Evolutionary conservation across 805 yeast species (phyloP), one percentile per base, ranked within the genome.

Genomic region (Candida railenensis): DNA sequence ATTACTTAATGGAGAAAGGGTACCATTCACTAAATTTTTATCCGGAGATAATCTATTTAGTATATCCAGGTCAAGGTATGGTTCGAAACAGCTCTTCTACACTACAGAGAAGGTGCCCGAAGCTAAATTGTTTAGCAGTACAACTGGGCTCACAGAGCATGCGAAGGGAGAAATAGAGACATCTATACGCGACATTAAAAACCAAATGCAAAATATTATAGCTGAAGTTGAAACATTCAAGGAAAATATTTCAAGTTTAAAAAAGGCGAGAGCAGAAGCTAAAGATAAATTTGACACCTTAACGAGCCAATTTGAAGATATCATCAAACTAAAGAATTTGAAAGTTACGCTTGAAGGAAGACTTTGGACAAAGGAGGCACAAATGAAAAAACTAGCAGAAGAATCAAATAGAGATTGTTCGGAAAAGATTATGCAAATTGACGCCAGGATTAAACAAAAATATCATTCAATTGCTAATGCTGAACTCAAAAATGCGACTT

Each of bases 51-150:
- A 74, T 2, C 50, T 82, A 12, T 80, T 78, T 48, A 69, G 71
- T 9, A 66, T 87, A 14, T 66, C 61, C 7, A 70, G 70, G 50
- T 90, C 97, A 1, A 62, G 60, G 15, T 89, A 85, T 64, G 96
- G 95, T 21, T 62, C 69, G 2, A 72, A 66, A 51, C 87, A 82
- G 56, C 65, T 74, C 2, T 71, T 77, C 43, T 58, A 73, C 74
- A 46, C 65, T 37, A 61, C 80, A 45, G 66, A 73, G 52, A 54
- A 58, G 55, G 57, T 69, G 18, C 53, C 57, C 3, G 48, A 54
- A 3, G 59, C 73, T 1, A 57, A 55, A 25, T 61, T 62, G 19
- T 64, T 71, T 63, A 49, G 58, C 2, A 50, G 57, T 22, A 18
- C 18, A n/a, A 28, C 18, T 39, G 74, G 75, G 2, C 53, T 71